Evolutionary conservation across 148 eudicot genomes (phyloP), one percentile per base, ranked within the genome.

Genomic region (Vaccinium corymbosum): DNA sequence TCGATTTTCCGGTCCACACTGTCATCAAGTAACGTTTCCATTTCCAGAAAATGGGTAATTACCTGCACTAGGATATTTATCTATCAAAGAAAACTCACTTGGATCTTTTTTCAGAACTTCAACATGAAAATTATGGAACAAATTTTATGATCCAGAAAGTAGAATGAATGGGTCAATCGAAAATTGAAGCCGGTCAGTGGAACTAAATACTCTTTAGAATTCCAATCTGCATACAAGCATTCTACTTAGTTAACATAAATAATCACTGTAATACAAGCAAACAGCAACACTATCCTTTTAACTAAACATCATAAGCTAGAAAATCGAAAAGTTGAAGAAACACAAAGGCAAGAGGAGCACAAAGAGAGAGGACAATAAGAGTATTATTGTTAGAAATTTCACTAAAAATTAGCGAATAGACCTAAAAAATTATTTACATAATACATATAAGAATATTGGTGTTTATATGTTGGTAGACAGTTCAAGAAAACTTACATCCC

Each of bases 1-100:
- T 95, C 89, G 74, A 97, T 86, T 78, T 88, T 89, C 86, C 90
- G 89, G 85, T 84, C 89, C 66, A 97, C 99, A 90, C 90, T 87
- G 84, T 94, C 98, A 88, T 97, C 98, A 84, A 97, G 87, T 87
- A 94, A 82, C 77, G 89, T 94, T 90, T 97, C 99, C 88, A 97
- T 86, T 89, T 91, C 89, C 83, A 94, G 90, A 88, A 97, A 97
- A 86, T 94, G 99, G 83, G 99, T 95, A 88, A 90, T 86, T 83
- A 97, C 98, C 99, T 97, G 93, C 89, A 92, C 29, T 51, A 87
- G 71, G 52, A 80, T 80, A 83, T 77, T 48, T 35, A 35, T 56
- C 78, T n/a, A 57, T 78, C 81, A 83, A 83, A 78, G 19, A 82
- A n/a, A 81, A 61, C 16, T 32, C 53, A 78, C 5, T 6, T 27